Evolutionary conservation across 163 green algal species (phyloP).

Genomic region (Chloromonas sp.): DNA sequence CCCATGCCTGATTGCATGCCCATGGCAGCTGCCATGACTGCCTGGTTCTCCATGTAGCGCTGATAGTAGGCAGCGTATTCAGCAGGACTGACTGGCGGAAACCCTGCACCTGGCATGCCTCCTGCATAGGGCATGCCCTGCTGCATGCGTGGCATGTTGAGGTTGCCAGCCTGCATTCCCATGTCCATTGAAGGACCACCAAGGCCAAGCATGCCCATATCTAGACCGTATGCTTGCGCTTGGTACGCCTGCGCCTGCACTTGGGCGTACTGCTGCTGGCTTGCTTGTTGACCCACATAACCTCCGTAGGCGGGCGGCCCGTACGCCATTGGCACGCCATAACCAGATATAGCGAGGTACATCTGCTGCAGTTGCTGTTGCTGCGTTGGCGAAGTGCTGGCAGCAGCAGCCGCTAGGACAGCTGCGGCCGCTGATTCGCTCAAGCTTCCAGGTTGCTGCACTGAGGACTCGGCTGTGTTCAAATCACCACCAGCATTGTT

Average conservation of each 20-base stretch:
- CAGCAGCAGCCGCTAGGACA: no score
- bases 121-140: not conserved
- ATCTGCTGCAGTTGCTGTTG: no score
- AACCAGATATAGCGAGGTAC: no score
- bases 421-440: no score
- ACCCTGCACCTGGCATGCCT: not conserved
- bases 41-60: constrained; percentile 31
- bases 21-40: constrained; percentile 8
- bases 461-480: no score
- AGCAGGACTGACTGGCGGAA: constrained; percentile 1
- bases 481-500: no score
- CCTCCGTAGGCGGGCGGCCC: no score
- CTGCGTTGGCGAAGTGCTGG: no score
- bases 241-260: not conserved
- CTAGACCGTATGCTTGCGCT: not conserved
- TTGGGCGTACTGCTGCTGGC: constrained; percentile 10
- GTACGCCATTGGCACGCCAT: no score
- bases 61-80: constrained; percentile 32
- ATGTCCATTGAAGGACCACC: not conserved
- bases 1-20: not conserved
- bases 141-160: constrained; percentile 3
- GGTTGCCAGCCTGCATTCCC: not conserved
- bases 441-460: no score
- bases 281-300: no score
- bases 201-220: not conserved